Percentiles rank a stretch among this genome's conserved stretches.
phyloP scores from a whole-genome alignment of 2,329 filamentous ascomycete species.

The Colletotrichum acutatum region DNA sequence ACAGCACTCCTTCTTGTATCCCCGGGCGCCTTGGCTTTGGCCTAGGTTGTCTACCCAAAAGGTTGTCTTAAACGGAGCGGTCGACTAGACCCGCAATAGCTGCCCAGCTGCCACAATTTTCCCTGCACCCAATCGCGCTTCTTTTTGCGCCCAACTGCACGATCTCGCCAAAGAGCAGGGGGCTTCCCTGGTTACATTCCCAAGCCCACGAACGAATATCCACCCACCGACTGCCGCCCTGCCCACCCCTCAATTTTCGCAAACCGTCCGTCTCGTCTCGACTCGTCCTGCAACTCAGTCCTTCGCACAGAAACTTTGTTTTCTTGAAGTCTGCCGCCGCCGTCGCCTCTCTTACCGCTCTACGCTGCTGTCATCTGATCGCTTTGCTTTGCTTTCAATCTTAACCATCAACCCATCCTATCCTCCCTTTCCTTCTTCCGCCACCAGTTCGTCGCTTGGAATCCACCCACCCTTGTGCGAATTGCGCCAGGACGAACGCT shows the following conservation, averaged over 20 bases:
- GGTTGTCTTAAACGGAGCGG: slow-evolving; percentile 25
- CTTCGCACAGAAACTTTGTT: slow-evolving; percentile 11
- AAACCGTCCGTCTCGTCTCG: slow-evolving; percentile 14
- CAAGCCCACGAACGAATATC: slow-evolving; percentile 33
- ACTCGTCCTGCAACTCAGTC: slow-evolving; percentile 17
- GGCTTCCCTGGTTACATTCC: slow-evolving; percentile 32
- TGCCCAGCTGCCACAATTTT: slow-evolving; percentile 36
- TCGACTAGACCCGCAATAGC: slow-evolving; percentile 36
- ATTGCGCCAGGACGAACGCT: slow-evolving; percentile 29
- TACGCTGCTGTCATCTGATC: slow-evolving; percentile 25
- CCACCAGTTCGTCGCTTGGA: slow-evolving; percentile 18
- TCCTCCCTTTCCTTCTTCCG: not conserved
- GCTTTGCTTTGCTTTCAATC: not conserved
- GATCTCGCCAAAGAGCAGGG: slow-evolving; percentile 36
- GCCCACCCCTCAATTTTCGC: slow-evolving; percentile 35
- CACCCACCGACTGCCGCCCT: slow-evolving; percentile 33
- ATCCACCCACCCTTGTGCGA: not conserved
- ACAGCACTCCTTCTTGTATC: not conserved
- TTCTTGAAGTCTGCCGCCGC: not conserved
- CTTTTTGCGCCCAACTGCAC: slow-evolving; percentile 37
- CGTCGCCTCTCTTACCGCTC: slow-evolving; percentile 20
- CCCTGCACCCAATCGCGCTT: slow-evolving; percentile 35
- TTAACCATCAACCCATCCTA: slow-evolving; percentile 5
- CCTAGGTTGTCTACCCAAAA: slow-evolving; percentile 15
- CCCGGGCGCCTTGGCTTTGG: slow-evolving; percentile 4